Evolutionary conservation across 306 rosid genomes (phyloP), one percentile per base, ranked within the genome.

Genomic region (Quercus mongolica): DNA sequence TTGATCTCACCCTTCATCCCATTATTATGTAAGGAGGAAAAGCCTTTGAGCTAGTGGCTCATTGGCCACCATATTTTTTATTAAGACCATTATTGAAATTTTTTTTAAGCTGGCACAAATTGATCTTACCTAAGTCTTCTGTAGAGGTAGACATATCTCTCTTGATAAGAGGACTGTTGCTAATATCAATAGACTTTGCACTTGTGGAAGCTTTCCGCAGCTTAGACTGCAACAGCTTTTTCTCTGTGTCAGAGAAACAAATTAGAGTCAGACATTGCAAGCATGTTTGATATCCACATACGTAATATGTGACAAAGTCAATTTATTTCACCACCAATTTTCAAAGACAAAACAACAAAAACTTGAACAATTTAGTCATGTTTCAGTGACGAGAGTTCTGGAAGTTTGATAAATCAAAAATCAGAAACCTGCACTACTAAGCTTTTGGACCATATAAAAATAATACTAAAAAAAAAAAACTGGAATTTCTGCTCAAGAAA

Each of bases 191-290:
- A 21, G 94, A 74, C 76, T 70, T 91, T 79, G 77, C 90, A 65
- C 71, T 79, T 18, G 90, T 82, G 33, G 98, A 87, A 79, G 91
- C 91, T 89, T 96, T 96, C 75, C 94, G 87, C 83, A 93, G 46
- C 90, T 93, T 93, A 77, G 94, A 88, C 63, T 82, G 94, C 91
- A 96, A 74, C 79, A 91, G 69, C 90, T 96, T 93, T 87, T 93
- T 96, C 89, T 96, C 99, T 91, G 87, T 78, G 75, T 80, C 80
- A 77, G 68, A 78, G 52, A 58, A 82, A 46, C 56, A 15, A 21
- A 23, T 71, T 6, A 68, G 72, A 58, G 35, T 61, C 19, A 65
- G 31, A 62, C 54, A 15, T 61, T 79, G 44, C 63, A 44, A 61
- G 30, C 55, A 52, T 68, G 54, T 15, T 70, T 8, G 51, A 44